phyloP scores from a whole-genome alignment of 2,329 filamentous ascomycete species.

The Ilyonectria destructans region DNA sequence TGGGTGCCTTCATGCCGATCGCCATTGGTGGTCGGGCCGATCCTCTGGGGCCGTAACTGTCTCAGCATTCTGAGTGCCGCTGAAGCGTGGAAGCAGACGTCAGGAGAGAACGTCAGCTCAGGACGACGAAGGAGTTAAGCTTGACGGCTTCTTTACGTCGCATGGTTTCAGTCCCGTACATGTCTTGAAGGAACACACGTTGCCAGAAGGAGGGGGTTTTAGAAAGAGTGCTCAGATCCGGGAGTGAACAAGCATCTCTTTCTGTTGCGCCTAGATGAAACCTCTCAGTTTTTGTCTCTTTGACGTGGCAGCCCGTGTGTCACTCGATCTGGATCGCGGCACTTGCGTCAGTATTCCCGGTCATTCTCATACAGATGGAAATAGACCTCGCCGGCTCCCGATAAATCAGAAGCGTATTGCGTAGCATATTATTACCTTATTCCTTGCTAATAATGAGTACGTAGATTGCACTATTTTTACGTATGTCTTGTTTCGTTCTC shows the following conservation, averaged over 20 bases:
- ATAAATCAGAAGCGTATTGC: not conserved
- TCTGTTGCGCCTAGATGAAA: not conserved
- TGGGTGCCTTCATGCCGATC: not conserved
- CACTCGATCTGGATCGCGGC: not conserved
- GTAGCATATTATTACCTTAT: not conserved
- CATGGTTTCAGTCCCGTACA: not conserved
- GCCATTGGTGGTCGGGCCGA: constrained; percentile 19
- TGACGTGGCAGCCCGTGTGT: not conserved
- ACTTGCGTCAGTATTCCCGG: not conserved
- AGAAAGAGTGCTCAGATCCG: constrained; percentile 16
- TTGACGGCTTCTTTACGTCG: not conserved
- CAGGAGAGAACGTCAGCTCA: not conserved
- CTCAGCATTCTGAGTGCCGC: constrained; percentile 23
- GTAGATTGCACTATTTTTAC: not conserved
- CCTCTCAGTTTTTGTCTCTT: not conserved
- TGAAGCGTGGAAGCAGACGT: not conserved
- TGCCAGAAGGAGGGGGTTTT: constrained; percentile 7
- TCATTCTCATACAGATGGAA: not conserved
- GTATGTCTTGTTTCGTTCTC: not conserved
- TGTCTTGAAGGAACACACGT: not conserved
- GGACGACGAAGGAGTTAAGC: not conserved
- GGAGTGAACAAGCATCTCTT: not conserved
- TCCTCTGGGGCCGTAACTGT: constrained; percentile 23
- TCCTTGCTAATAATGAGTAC: not conserved
- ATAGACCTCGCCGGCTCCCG: not conserved